Evolutionary conservation across 2,329 filamentous ascomycete species (phyloP).

Genomic region (Fusarium goolgardi): DNA sequence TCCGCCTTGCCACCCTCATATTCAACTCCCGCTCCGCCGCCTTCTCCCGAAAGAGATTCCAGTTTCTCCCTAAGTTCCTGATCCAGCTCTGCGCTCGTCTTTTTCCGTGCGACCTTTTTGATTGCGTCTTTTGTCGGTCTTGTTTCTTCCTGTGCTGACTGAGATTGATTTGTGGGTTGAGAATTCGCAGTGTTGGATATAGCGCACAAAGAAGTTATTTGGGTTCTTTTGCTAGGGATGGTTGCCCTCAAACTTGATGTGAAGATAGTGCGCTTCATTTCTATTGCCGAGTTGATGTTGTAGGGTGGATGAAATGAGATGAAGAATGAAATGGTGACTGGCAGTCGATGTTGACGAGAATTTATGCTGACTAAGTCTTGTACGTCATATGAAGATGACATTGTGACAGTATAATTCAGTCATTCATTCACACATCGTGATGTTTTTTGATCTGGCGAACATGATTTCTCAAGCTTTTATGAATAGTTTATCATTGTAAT

Average conservation of each 20-base stretch:
- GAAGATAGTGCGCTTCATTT: constrained; percentile 10
- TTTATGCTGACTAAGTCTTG: not conserved
- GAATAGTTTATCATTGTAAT: too few relatives aligned
- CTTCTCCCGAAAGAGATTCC: constrained; percentile 74
- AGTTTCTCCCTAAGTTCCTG: constrained; percentile 74
- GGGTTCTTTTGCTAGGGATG: accelerated
- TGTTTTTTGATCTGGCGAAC: not conserved
- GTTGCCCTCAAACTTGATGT: accelerated
- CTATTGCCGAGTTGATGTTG: accelerated
- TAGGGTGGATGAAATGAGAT: not conserved
- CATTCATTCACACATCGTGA: not conserved
- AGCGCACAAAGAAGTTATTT: accelerated
- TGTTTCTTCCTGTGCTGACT: not conserved
- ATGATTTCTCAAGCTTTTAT: not conserved
- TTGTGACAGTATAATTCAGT: constrained; percentile 9
- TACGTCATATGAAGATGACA: constrained; percentile 30
- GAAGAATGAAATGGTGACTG: not conserved
- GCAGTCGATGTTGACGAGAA: not conserved
- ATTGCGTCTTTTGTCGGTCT: not conserved
- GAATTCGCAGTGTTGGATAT: accelerated
- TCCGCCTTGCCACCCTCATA: constrained; percentile 79
- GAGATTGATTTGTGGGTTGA: not conserved
- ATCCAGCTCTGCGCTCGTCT: constrained; percentile 72
- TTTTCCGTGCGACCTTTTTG: constrained; percentile 46
- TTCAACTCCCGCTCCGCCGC: constrained; percentile 77